Conservation (phyloP, 441 rosid genomes). For the Viola pubescens region DNA sequence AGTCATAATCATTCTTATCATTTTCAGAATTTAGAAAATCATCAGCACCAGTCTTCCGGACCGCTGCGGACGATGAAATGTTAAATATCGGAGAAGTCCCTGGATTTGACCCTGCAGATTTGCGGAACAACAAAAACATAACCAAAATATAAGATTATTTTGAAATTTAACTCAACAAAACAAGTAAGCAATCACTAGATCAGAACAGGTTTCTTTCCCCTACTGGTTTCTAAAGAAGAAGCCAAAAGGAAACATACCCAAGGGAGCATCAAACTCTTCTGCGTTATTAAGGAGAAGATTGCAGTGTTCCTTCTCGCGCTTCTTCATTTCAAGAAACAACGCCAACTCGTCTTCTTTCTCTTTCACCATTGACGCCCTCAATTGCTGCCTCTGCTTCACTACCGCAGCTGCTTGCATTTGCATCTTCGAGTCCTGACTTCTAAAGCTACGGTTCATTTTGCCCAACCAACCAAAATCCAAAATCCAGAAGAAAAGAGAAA, state of each 20-base stretch:
- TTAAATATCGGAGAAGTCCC: constrained; percentile 80
- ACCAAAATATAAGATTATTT: not conserved
- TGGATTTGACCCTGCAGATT: constrained; percentile 58
- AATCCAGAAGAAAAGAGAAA: constrained; percentile 15
- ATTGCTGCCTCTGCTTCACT: constrained; percentile 62
- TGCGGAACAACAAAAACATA: not conserved
- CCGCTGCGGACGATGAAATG: constrained; percentile 42
- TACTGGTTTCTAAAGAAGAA: not conserved
- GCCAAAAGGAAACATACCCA: constrained; percentile 33
- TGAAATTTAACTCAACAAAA: constrained; percentile 14
- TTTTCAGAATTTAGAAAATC: constrained; percentile 86
- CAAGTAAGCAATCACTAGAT: not conserved
- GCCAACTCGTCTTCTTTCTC: constrained; percentile 90
- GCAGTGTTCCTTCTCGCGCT: constrained; percentile 75
- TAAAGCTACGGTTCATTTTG: constrained; percentile 87
- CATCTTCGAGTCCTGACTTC: constrained; percentile 65
- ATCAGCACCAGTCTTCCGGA: constrained; percentile 59
- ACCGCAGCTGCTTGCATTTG: constrained; percentile 51
- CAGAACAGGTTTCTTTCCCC: not conserved
- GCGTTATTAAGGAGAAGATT: constrained; percentile 48
- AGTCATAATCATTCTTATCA: constrained; percentile 92
- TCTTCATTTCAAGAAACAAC: constrained; percentile 85
- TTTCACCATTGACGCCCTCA: constrained; percentile 69
- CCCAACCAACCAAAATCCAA: constrained; percentile 30
- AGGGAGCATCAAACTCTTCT: constrained; percentile 61